A percentile compares a stretch with the other conserved stretches of the same genome.
phyloP scores from a whole-genome alignment of 257 asterid species.

The Fraxinus quadrangulata region DNA sequence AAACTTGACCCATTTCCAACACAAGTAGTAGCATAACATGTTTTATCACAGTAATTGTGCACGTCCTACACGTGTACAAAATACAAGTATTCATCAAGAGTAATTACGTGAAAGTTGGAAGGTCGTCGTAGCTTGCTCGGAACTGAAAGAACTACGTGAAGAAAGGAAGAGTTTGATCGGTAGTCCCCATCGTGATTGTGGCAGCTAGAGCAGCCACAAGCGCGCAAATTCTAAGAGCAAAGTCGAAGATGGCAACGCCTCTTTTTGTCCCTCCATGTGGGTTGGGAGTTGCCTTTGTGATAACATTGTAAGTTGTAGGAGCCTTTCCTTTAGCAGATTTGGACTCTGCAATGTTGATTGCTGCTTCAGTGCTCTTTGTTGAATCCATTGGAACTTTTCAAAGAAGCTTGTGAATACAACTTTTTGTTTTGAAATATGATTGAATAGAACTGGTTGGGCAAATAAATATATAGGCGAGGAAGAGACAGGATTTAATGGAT shows the following conservation, averaged over 20 bases:
- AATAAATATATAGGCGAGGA: neutral
- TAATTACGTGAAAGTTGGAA: constrained; percentile 46
- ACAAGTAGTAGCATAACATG: neutral
- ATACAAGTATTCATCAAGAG: too few species aligned
- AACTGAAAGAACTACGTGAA: constrained; percentile 58
- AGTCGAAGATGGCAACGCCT: constrained; percentile 45
- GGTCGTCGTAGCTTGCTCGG: constrained; percentile 55
- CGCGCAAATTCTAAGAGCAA: constrained; percentile 41
- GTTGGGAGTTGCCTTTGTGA: constrained; percentile 23
- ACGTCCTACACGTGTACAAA: neutral
- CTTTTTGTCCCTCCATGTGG: constrained; percentile 34
- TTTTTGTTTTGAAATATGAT: too few species aligned
- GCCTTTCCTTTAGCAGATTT: constrained; percentile 31
- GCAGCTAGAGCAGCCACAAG: constrained; percentile 51
- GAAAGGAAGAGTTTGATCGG: constrained; percentile 52
- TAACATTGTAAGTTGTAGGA: constrained; percentile 17
- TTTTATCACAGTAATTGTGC: neutral
- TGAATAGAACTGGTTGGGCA: neutral
- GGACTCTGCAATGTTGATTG: constrained; percentile 32
- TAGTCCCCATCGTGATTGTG: constrained; percentile 52
- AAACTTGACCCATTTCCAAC: too few species aligned
- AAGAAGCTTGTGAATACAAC: neutral
- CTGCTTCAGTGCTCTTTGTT: constrained; percentile 16
- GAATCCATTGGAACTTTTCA: neutral
- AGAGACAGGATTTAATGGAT: neutral